These are phyloP conservation scores for Nakataea oryzae DNA, from an alignment of 2,329 filamentous ascomycete genomes.

Conservation along the genomic window DNA sequence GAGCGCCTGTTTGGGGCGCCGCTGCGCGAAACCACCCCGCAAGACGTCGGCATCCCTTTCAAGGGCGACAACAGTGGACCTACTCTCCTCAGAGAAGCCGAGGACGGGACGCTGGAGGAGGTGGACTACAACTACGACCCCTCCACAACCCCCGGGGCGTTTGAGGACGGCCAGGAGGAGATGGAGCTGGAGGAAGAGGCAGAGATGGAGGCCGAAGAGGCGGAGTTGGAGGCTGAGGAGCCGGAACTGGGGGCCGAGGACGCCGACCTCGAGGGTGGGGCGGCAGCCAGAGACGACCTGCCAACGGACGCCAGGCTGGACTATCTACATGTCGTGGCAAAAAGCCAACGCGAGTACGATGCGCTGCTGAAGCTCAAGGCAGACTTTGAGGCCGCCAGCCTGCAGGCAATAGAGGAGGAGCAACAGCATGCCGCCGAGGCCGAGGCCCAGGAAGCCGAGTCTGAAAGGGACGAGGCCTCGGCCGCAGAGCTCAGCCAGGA, in stretches of 20 bases:
- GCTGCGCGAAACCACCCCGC: constrained; percentile 46
- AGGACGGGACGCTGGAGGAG: constrained; percentile 36
- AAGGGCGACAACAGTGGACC: constrained; percentile 20
- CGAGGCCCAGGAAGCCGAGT: constrained; percentile 21
- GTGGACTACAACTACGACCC: constrained; percentile 15
- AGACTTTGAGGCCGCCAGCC: constrained; percentile 39
- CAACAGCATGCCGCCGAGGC: constrained; percentile 11
- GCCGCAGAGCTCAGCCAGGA: constrained; percentile 23
- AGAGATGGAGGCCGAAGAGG: not conserved
- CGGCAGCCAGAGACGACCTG: constrained; percentile 5
- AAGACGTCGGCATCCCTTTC: constrained; percentile 43
- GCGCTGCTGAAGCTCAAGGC: constrained; percentile 44
- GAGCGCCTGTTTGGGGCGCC: constrained; percentile 73
- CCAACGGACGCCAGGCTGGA: constrained; percentile 23
- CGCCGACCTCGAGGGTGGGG: not conserved
- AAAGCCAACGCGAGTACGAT: constrained; percentile 42
- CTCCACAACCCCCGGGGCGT: constrained; percentile 33
- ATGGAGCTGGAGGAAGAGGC: not conserved
- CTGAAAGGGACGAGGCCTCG: constrained; percentile 12
- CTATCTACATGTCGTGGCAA: constrained; percentile 38
- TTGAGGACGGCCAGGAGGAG: constrained; percentile 16
- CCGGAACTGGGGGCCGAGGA: not conserved
- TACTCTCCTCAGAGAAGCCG: constrained; percentile 44
- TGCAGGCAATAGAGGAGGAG: constrained; percentile 20
- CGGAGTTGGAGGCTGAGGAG: not conserved